Evolutionary conservation across 345 rosid species (phyloP).

Genomic region (Ceriops decandra): DNA sequence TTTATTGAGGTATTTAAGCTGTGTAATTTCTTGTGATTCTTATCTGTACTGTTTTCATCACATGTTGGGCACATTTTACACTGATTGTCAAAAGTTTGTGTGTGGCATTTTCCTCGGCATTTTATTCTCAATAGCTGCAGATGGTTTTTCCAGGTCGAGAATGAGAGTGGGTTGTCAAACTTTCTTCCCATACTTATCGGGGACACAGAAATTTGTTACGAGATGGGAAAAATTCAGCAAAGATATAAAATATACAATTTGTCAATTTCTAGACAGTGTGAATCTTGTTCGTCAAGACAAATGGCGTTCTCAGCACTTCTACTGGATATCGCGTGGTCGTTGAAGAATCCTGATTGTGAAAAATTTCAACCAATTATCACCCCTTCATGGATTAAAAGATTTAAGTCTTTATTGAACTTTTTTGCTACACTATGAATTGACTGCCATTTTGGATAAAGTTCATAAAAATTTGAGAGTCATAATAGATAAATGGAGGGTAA

Average conservation of each 20-base stretch:
- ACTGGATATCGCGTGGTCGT: constrained; percentile 82
- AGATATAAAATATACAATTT: constrained; percentile 42
- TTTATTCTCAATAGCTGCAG: not conserved
- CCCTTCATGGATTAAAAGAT: constrained; percentile 63
- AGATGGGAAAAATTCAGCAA: constrained; percentile 65
- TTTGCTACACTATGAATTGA: constrained; percentile 52
- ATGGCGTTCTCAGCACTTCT: constrained; percentile 54
- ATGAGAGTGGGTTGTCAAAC: constrained; percentile 82
- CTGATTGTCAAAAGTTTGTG: not conserved
- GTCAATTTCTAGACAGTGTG: constrained; percentile 37
- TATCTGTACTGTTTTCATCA: not conserved
- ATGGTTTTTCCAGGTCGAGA: constrained; percentile 64
- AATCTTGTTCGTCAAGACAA: constrained; percentile 41
- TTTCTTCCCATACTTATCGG: constrained; percentile 79
- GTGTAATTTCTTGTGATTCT: not conserved
- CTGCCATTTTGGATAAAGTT: constrained; percentile 51
- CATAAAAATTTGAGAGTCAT: constrained; percentile 46
- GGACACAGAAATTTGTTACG: constrained; percentile 65
- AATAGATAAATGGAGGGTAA: constrained; percentile 34
- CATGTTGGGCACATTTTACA: not conserved
- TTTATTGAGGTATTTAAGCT: constrained; percentile 67
- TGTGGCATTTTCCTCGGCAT: not conserved
- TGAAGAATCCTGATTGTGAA: constrained; percentile 56
- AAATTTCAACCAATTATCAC: constrained; percentile 33
- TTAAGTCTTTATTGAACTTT: constrained; percentile 52